Evolutionary conservation across 768 basidiomycete genomes (phyloP).

Genomic region (Leucocoprinus birnbaumii): DNA sequence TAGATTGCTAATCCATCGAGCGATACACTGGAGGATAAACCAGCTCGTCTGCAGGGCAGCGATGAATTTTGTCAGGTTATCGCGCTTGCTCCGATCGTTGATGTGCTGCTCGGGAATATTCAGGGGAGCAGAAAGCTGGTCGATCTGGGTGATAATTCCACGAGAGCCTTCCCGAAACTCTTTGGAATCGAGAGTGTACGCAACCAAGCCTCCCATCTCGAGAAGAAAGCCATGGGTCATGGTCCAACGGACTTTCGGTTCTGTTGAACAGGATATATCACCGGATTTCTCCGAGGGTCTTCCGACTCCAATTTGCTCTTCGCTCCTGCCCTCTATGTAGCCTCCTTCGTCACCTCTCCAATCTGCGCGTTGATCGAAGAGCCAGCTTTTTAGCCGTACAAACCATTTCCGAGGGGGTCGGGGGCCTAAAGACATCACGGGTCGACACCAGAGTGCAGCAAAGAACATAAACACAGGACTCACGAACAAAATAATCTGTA

Average conservation of each 20-base stretch:
- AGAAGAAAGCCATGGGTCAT: conserved; percentile 15
- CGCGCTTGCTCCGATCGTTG: conserved; percentile 10
- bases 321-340: no score
- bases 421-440: no score
- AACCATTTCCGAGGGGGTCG: no score
- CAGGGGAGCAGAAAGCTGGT: background rate
- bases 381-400: no score
- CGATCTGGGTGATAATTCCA: background rate
- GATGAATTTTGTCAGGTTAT: conserved; percentile 11
- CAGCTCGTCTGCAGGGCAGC: conserved; percentile 11
- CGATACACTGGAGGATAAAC: conserved; percentile 10
- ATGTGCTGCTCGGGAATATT: conserved; percentile 3
- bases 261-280: no score
- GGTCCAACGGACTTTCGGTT: conserved; percentile 10
- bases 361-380: no score
- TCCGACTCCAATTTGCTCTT: no score
- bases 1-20: background rate
- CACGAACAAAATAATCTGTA: background rate
- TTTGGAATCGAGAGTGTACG: background rate
- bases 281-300: no score
- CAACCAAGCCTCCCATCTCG: conserved; percentile 14
- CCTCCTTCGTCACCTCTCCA: no score
- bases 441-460: no score
- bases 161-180: background rate
- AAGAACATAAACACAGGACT: no score